phyloP scores from a whole-genome alignment of 441 rosid genomes.

The Metrosideros polymorpha region DNA sequence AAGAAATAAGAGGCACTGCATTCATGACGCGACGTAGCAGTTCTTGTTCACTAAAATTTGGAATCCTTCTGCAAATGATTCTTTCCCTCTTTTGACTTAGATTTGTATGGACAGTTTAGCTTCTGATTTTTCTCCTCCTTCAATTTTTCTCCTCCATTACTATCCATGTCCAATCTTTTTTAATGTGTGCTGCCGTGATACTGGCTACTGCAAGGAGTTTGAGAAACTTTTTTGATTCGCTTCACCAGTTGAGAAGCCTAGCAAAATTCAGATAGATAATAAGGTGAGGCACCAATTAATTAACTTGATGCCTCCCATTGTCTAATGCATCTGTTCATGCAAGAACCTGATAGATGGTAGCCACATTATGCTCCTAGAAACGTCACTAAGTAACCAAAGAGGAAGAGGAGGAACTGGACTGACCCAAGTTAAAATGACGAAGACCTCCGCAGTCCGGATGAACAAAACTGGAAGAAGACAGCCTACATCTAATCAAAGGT shows the following conservation, averaged over 20 bases:
- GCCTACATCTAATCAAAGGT: not conserved
- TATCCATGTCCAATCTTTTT: not conserved
- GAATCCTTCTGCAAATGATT: not conserved
- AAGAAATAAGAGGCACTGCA: not conserved
- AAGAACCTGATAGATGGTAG: not conserved
- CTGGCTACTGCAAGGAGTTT: not conserved
- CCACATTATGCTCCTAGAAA: not conserved
- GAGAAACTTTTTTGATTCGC: not conserved
- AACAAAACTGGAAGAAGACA: not conserved
- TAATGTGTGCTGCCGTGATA: not conserved
- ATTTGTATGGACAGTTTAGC: not conserved
- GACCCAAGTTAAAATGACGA: not conserved
- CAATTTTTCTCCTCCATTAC: not conserved
- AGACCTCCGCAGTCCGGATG: not conserved
- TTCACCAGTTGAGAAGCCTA: not conserved
- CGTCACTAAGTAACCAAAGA: not conserved
- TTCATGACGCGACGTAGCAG: not conserved
- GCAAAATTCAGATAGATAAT: not conserved
- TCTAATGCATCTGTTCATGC: not conserved
- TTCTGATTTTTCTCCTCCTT: not conserved
- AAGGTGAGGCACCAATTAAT: not conserved
- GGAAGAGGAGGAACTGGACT: not conserved
- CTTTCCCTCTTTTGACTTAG: not conserved
- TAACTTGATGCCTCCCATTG: not conserved
- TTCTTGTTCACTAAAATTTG: not conserved